phyloP scores from a whole-genome alignment of 2,329 filamentous ascomycete species.

The Pleoardoris graminearum region DNA sequence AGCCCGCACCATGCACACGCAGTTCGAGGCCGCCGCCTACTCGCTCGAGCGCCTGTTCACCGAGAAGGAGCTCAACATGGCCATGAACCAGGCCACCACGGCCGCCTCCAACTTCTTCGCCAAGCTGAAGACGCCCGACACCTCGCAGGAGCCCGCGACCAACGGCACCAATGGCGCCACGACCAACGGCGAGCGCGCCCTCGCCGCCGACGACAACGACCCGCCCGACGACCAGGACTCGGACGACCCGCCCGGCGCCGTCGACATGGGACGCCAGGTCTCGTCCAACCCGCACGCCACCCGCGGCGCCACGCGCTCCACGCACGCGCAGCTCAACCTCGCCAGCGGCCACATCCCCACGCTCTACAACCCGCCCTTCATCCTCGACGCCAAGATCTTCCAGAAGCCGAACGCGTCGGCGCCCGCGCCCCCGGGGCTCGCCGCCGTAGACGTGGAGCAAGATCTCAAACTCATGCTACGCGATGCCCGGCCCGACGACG shows the following conservation, averaged over 20 bases:
- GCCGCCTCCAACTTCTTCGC: constrained; percentile 63
- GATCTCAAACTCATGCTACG: constrained; percentile 55
- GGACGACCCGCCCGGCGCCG: constrained; percentile 48
- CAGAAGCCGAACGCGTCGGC: constrained; percentile 54
- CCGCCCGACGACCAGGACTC: constrained; percentile 43
- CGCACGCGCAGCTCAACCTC: constrained; percentile 53
- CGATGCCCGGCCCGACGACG: constrained; percentile 43
- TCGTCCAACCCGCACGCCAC: constrained; percentile 61
- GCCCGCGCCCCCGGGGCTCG: constrained; percentile 50
- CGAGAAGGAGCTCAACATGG: constrained; percentile 66
- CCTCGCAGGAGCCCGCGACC: constrained; percentile 27
- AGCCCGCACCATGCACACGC: constrained; percentile 55
- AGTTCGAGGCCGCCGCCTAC: constrained; percentile 62
- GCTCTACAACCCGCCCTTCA: constrained; percentile 47
- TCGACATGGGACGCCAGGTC: constrained; percentile 64
- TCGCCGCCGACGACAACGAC: constrained; percentile 38
- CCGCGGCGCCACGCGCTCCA: constrained; percentile 53
- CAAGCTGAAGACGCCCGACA: constrained; percentile 51
- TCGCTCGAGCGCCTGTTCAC: constrained; percentile 68
- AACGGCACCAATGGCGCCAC: constrained; percentile 42
- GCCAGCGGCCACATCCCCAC: constrained; percentile 49
- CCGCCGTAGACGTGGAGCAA: constrained; percentile 50
- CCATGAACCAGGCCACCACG: constrained; percentile 63
- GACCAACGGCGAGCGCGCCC: constrained; percentile 42
- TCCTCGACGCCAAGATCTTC: constrained; percentile 51